Conservation (phyloP, 768 basidiomycete genomes). For the Russula foetens region DNA sequence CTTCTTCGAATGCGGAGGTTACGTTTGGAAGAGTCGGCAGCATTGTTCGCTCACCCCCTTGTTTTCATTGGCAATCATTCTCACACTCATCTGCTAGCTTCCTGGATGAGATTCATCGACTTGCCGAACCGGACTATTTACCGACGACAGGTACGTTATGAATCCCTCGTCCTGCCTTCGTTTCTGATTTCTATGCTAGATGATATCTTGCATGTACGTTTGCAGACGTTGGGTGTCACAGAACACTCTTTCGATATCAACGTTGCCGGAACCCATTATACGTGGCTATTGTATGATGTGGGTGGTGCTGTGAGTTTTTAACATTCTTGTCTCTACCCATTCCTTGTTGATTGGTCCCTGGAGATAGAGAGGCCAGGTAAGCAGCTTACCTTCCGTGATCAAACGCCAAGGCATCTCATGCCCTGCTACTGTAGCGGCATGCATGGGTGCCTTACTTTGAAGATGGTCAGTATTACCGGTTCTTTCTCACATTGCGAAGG, state of each 20-base stretch:
- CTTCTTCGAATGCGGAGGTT: constrained; percentile 51
- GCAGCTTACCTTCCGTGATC: neutral
- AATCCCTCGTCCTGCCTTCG: neutral
- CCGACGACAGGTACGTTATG: constrained; percentile 52
- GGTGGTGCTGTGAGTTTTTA: constrained; percentile 60
- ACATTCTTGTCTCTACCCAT: neutral
- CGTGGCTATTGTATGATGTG: constrained; percentile 79
- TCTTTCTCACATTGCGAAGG: constrained; percentile 16
- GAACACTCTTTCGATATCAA: constrained; percentile 68
- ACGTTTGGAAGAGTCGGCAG: constrained; percentile 65
- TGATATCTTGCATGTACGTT: constrained; percentile 70
- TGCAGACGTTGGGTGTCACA: constrained; percentile 73
- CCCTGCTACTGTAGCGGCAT: constrained; percentile 41
- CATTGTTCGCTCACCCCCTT: constrained; percentile 48
- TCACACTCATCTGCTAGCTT: constrained; percentile 40
- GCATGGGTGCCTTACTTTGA: constrained; percentile 84
- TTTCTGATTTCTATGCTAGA: constrained; percentile 32
- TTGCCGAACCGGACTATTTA: constrained; percentile 59
- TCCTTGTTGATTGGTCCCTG: constrained; percentile 9
- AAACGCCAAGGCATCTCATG: neutral
- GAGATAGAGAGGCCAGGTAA: constrained; percentile 21
- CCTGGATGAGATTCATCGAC: constrained; percentile 53
- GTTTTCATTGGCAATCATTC: neutral
- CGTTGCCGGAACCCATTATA: constrained; percentile 52
- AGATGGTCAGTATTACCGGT: constrained; percentile 35